Percentiles rank a stretch among this genome's conserved stretches.
phyloP scores from a whole-genome alignment of 2,329 filamentous ascomycete genomes.

The Metarhizium album region DNA sequence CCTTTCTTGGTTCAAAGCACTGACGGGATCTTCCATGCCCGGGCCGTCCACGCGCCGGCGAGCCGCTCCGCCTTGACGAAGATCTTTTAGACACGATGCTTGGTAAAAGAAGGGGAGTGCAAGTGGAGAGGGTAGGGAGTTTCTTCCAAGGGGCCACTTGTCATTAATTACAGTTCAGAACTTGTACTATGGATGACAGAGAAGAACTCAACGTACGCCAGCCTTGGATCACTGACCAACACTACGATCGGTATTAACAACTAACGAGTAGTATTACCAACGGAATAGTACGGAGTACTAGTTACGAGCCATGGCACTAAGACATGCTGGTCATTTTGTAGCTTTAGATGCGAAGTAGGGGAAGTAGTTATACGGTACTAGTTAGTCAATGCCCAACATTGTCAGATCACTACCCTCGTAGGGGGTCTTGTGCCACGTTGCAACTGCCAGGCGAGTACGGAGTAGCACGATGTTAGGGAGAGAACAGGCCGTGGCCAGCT shows the following conservation, averaged over 20 bases:
- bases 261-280: too few species aligned
- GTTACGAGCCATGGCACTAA: too few species aligned
- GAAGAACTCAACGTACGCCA: neutral
- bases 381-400: too few species aligned
- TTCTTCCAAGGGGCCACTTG: neutral
- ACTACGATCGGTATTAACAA: neutral
- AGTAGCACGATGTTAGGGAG: too few species aligned
- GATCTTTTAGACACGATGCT: neutral
- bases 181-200: neutral
- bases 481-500: neutral
- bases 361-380: too few species aligned
- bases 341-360: too few species aligned
- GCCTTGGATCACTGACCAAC: neutral
- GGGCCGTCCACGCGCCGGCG: constrained; percentile 2
- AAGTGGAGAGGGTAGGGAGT: neutral
- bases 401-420: too few species aligned
- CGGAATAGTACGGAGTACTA: too few species aligned
- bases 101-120: neutral
- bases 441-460: too few species aligned
- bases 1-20: too few species aligned
- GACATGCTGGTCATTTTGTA: too few species aligned
- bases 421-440: too few species aligned
- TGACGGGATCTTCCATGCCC: neutral
- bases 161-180: neutral
- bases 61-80: constrained; percentile 1